A percentile compares a stretch with the other conserved stretches of the same genome.
phyloP scores from a whole-genome alignment of 768 basidiomycete genomes.

The Mycena alexandri region DNA sequence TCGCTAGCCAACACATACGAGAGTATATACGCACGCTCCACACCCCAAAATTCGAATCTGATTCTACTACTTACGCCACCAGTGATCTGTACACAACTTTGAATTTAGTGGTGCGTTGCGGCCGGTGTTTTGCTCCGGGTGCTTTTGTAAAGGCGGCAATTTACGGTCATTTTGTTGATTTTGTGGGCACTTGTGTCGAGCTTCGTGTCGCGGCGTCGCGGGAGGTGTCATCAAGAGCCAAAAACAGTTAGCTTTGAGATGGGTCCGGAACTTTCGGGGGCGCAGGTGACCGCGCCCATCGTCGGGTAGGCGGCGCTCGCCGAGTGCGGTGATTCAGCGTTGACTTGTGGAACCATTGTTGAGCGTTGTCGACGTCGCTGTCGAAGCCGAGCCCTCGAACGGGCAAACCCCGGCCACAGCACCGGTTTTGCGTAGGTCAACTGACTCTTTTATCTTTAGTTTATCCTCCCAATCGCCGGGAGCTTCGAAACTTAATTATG shows the following conservation, averaged over 20 bases:
- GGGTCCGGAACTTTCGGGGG: slow-evolving; percentile 6
- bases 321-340: slow-evolving; percentile 6
- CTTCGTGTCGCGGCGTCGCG: neutral
- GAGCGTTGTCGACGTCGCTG: neutral
- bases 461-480: slow-evolving; percentile 16
- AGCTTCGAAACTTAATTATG: slow-evolving; percentile 1
- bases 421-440: slow-evolving; percentile 2
- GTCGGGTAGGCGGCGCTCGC: slow-evolving; percentile 10
- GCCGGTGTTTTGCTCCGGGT: slow-evolving; percentile 6
- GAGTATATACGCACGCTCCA: slow-evolving; percentile 6
- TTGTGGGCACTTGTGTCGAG: neutral
- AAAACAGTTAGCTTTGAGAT: slow-evolving; percentile 13
- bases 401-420: slow-evolving; percentile 27
- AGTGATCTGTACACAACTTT: slow-evolving; percentile 1
- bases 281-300: slow-evolving; percentile 1
- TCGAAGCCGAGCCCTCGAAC: neutral
- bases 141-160: neutral
- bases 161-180: neutral
- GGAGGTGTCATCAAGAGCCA: slow-evolving; percentile 4
- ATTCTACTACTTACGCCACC: slow-evolving; percentile 10
- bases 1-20: slow-evolving; percentile 18
- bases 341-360: neutral
- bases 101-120: slow-evolving; percentile 20
- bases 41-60: slow-evolving; percentile 7
- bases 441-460: slow-evolving; percentile 13